Evolutionary conservation across 2,329 filamentous ascomycete genomes (phyloP).

Genomic region (Stagonosporopsis vannaccii): DNA sequence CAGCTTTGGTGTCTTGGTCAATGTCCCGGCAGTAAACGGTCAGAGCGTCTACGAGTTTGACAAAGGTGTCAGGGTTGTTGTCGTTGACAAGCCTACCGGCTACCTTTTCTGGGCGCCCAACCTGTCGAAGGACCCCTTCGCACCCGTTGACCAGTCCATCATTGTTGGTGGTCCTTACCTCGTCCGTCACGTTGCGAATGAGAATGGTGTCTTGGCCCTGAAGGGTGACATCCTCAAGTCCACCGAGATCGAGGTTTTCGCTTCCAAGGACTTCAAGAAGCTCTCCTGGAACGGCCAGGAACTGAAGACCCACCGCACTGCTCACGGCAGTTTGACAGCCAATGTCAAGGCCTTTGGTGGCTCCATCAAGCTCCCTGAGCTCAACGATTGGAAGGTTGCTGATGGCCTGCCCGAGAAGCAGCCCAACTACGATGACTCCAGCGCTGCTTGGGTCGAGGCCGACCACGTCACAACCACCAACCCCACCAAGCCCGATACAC

Average conservation of each 20-base stretch:
- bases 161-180: slow-evolving; percentile 53
- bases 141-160: slow-evolving; percentile 49
- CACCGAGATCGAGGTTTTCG: slow-evolving; percentile 50
- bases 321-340: slow-evolving; percentile 49
- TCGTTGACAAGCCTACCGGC: slow-evolving; percentile 48
- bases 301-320: slow-evolving; percentile 38
- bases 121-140: slow-evolving; percentile 48
- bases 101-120: slow-evolving; percentile 52
- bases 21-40: slow-evolving; percentile 42
- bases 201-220: slow-evolving; percentile 38
- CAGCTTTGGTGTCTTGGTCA: slow-evolving; percentile 44
- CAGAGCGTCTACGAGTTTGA: slow-evolving; percentile 47
- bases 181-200: slow-evolving; percentile 41
- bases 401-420: slow-evolving; percentile 60
- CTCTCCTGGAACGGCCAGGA: slow-evolving; percentile 51
- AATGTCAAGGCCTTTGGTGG: slow-evolving; percentile 33
- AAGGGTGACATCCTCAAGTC: slow-evolving; percentile 47
- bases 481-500: slow-evolving; percentile 47
- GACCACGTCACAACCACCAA: slow-evolving; percentile 50
- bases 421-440: slow-evolving; percentile 53
- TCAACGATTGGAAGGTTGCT: slow-evolving; percentile 57
- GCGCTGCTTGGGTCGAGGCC: slow-evolving; percentile 53
- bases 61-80: slow-evolving; percentile 46
- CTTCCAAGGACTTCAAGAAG: slow-evolving; percentile 31
- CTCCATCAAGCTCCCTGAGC: slow-evolving; percentile 48